Evolutionary conservation across 2,329 filamentous ascomycete genomes (phyloP).

Genomic region (Chaetomium strumarium): DNA sequence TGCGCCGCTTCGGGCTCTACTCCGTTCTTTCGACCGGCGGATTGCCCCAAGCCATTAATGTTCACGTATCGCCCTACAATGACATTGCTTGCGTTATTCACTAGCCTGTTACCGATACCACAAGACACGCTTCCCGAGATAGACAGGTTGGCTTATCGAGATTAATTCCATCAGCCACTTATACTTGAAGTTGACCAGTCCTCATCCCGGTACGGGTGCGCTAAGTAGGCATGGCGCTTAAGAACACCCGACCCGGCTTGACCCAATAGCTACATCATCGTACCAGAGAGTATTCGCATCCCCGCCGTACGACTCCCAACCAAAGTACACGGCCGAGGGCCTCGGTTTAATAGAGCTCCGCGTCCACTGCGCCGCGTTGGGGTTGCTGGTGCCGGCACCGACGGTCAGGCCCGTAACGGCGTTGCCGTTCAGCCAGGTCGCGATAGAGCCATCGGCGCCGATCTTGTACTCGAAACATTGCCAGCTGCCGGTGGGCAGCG

Average conservation of each 20-base stretch:
- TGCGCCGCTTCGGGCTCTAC: constrained; percentile 4
- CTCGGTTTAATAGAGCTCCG: constrained; percentile 45
- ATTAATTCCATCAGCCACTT: too few relatives aligned
- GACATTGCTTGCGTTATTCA: too few relatives aligned
- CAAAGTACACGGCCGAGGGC: constrained; percentile 52
- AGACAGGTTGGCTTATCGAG: too few relatives aligned
- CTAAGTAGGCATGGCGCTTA: neutral
- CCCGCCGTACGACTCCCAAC: constrained; percentile 58
- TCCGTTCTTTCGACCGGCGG: constrained; percentile 6
- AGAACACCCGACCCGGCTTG: constrained; percentile 43
- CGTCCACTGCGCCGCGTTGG: constrained; percentile 49
- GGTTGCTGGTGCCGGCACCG: constrained; percentile 41
- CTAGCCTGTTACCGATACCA: too few relatives aligned
- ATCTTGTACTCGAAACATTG: constrained; percentile 58
- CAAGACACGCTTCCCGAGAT: too few relatives aligned
- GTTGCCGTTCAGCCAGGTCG: constrained; percentile 54
- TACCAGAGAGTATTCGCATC: constrained; percentile 59
- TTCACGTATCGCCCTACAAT: too few relatives aligned
- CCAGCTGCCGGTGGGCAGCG: constrained; percentile 47
- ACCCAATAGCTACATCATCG: constrained; percentile 49
- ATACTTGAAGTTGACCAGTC: too few relatives aligned
- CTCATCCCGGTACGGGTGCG: too few relatives aligned
- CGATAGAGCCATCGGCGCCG: constrained; percentile 50
- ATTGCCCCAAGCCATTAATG: too few relatives aligned
- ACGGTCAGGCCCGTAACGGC: constrained; percentile 48